Evolutionary conservation across 192 early-diverging fungal genomes (phyloP), one percentile per base, ranked within the genome.

Genomic region (Entomortierella beljakovae): DNA sequence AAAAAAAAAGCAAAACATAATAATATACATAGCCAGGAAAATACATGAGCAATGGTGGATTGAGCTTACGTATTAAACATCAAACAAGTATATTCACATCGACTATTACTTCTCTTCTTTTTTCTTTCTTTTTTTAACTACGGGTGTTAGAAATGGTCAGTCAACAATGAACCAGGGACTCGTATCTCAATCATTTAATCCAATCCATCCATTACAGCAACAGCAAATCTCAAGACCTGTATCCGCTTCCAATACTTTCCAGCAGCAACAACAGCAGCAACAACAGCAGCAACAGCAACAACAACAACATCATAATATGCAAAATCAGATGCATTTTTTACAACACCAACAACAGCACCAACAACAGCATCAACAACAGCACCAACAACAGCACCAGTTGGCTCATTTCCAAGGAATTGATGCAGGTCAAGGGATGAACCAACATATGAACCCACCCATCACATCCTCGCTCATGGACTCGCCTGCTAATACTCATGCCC

Each of bases 121-220:
- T 3, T 11, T 16, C 15, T 33, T 9, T 32, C 43, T 31, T 49
- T 32, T 46, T 2, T 4, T 15, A 28, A 56, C 25, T 22, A 46
- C 13, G 29, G 26, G 22, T 50, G 38, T 49, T 57, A 76, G 72
- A 31, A 20, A 59, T 18, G 42, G 59, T 20, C 74, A 69, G 11
- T 61, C 67, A 9, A 42, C 25, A 7, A 22, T 70, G 15, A 64
- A 40, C 50, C 68, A 64, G 33, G 62, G 67, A 20, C 23, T 65
- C 37, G 31, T 79, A 9, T 28, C 67, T 3, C 75, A 79, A 32
- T 68, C 75, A 10, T 70, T 60, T 43, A 42, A 26, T 38, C 28
- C 61, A 34, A 25, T 79, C 16, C 67, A 79, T 31, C 74, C 75
- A 37, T 38, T 70, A 0, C 75, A 77, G 59, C 74, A 77, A 34